Evolutionary conservation across 805 yeast genomes (phyloP).

Genomic region (Yarrowia yakushimensis): DNA sequence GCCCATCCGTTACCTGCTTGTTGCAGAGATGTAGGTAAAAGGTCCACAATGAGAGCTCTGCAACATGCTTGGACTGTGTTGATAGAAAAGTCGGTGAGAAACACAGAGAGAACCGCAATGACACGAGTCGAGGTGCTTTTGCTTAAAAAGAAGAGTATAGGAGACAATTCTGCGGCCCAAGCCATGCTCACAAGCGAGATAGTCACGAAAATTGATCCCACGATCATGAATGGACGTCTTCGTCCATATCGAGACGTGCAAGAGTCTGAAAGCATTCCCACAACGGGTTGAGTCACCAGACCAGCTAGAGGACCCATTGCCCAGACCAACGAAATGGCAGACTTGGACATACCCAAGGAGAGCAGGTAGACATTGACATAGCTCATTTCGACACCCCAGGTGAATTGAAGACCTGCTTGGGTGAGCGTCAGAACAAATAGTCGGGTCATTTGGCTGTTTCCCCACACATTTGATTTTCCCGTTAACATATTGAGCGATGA

Average conservation of each 20-base stretch:
- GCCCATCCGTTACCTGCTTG: constrained; percentile 66
- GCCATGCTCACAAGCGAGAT: constrained; percentile 47
- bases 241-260: constrained; percentile 44
- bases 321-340: constrained; percentile 57
- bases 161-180: constrained; percentile 44
- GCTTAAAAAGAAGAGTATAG: constrained; percentile 30
- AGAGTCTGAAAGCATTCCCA: constrained; percentile 55
- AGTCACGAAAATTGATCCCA: constrained; percentile 50
- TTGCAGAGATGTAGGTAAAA: constrained; percentile 54
- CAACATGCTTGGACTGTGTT: constrained; percentile 61
- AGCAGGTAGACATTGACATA: constrained; percentile 60
- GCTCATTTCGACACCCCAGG: constrained; percentile 67
- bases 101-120: constrained; percentile 50
- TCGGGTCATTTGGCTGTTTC: not conserved
- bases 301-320: constrained; percentile 69
- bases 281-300: constrained; percentile 59
- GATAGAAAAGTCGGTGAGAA: constrained; percentile 55
- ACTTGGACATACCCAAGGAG: constrained; percentile 56
- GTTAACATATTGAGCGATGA: not conserved
- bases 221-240: constrained; percentile 55
- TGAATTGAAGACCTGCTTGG: constrained; percentile 58
- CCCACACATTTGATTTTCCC: constrained; percentile 5
- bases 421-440: constrained; percentile 32
- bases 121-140: constrained; percentile 30
- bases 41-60: constrained; percentile 63